Evolutionary conservation across 225 moss, liverwort and hornwort species (phyloP).

Genomic region (Sphagnum tenellum): DNA sequence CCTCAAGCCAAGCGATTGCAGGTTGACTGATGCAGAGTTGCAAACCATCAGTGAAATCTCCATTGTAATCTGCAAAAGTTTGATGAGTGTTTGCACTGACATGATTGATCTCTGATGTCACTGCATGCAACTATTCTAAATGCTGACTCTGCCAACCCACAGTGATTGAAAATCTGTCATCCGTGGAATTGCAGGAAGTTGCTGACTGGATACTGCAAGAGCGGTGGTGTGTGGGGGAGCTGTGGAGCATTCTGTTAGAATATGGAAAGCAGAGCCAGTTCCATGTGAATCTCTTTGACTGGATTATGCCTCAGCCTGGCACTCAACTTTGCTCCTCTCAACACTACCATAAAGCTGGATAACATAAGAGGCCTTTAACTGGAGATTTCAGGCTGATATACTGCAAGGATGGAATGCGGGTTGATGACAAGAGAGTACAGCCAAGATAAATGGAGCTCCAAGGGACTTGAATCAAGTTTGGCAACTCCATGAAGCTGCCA

Average conservation of each 20-base stretch:
- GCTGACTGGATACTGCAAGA: conserved; percentile 31
- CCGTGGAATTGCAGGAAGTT: conserved; percentile 20
- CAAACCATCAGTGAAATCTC: conserved; percentile 4
- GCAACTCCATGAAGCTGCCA: too few species aligned
- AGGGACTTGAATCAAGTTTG: too few species aligned
- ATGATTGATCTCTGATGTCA: not conserved
- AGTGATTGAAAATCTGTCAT: not conserved
- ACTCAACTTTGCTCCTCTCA: conserved; percentile 7
- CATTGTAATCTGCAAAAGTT: too few species aligned
- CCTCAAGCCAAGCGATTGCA: conserved; percentile 36
- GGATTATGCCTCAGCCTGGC: conserved; percentile 37
- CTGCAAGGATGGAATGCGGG: too few species aligned
- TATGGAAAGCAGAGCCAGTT: conserved; percentile 38
- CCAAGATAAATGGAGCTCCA: too few species aligned
- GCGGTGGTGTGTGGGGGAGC: conserved; percentile 41
- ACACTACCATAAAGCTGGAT: too few species aligned
- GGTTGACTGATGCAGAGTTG: not conserved
- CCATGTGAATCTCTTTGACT: conserved; percentile 48
- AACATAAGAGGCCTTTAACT: too few species aligned
- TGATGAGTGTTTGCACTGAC: not conserved
- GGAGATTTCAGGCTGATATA: too few species aligned
- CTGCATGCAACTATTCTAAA: not conserved
- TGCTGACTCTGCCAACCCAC: not conserved
- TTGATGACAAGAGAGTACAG: too few species aligned
- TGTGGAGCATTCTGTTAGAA: conserved; percentile 36